phyloP scores from a whole-genome alignment of 2,329 filamentous ascomycete species.

The Juglanconis oblonga region DNA sequence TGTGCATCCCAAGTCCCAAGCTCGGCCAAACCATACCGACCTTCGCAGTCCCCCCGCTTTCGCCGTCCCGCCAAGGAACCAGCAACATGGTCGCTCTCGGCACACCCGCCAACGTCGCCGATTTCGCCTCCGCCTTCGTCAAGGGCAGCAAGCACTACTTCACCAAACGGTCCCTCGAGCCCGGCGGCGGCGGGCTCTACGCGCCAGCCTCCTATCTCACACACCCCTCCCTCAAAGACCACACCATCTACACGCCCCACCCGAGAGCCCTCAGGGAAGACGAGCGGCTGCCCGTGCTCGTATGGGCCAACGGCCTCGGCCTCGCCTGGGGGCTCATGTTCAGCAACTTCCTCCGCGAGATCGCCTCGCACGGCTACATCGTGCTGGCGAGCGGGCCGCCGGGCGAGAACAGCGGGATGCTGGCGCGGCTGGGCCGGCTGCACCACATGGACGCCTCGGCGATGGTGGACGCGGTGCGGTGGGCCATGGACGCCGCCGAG shows the following conservation, averaged over 20 bases:
- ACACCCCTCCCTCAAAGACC: not conserved
- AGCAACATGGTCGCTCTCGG: not conserved
- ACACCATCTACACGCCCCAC: slow-evolving; percentile 8
- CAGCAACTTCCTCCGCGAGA: not conserved
- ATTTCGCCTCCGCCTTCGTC: slow-evolving; percentile 4
- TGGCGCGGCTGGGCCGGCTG: not conserved
- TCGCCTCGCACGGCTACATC: slow-evolving; percentile 3
- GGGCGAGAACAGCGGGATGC: not conserved
- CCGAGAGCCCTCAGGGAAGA: not conserved
- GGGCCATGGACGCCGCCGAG: not conserved
- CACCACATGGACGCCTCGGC: not conserved
- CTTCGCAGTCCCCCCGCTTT: not conserved
- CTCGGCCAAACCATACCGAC: no score
- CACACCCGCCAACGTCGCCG: slow-evolving; percentile 3
- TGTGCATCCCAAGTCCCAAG: not conserved
- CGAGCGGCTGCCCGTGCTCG: not conserved
- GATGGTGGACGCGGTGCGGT: slow-evolving; percentile 2
- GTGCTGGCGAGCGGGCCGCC: not conserved
- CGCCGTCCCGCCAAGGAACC: not conserved
- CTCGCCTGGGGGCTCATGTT: slow-evolving; percentile 5
- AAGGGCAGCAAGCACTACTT: slow-evolving; percentile 8
- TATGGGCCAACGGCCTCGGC: slow-evolving; percentile 6
- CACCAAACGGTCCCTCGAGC: not conserved
- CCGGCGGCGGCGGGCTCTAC: slow-evolving; percentile 2
- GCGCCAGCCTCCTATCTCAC: not conserved